Conservation (phyloP, 371 early-diverging fungal genomes). For the Rhizopus microsporus region DNA sequence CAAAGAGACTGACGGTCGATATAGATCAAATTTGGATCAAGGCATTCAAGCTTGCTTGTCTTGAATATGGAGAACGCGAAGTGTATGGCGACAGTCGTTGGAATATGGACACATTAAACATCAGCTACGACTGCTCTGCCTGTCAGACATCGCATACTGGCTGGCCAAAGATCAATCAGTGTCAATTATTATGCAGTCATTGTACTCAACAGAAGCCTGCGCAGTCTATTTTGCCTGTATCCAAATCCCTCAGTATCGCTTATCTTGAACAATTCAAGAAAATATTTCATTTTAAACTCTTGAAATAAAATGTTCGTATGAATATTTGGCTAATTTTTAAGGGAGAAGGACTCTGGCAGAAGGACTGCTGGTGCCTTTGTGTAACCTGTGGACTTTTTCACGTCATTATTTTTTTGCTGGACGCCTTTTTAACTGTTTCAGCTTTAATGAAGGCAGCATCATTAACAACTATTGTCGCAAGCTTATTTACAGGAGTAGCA, state of each 20-base stretch:
- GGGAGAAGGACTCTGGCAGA: no score
- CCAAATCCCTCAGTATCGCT: background rate
- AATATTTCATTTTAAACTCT: background rate
- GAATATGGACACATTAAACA: slow-evolving; percentile 3
- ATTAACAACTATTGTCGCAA: slow-evolving; percentile 25
- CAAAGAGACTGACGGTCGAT: slow-evolving; percentile 7
- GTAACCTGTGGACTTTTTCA: background rate
- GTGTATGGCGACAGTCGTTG: slow-evolving; percentile 20
- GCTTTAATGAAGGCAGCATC: slow-evolving; percentile 23
- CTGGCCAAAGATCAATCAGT: slow-evolving; percentile 15
- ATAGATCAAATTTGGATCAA: slow-evolving; percentile 24
- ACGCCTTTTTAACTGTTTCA: slow-evolving; percentile 9
- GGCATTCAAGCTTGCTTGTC: slow-evolving; percentile 27
- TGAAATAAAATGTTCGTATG: no score
- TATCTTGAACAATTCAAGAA: slow-evolving; percentile 12
- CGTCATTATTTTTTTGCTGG: no score
- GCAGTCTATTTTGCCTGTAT: background rate
- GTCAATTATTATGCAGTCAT: background rate
- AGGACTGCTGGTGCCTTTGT: no score
- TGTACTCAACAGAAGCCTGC: background rate
- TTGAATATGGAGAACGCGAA: slow-evolving; percentile 28
- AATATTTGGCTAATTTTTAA: no score
- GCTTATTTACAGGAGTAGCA: slow-evolving; percentile 20
- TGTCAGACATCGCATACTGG: slow-evolving; percentile 18
- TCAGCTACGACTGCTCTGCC: slow-evolving; percentile 23